Percentiles rank a stretch among this genome's conserved stretches.
phyloP scores from a whole-genome alignment of 2,329 filamentous ascomycete genomes.

The Fulvia fulva region DNA sequence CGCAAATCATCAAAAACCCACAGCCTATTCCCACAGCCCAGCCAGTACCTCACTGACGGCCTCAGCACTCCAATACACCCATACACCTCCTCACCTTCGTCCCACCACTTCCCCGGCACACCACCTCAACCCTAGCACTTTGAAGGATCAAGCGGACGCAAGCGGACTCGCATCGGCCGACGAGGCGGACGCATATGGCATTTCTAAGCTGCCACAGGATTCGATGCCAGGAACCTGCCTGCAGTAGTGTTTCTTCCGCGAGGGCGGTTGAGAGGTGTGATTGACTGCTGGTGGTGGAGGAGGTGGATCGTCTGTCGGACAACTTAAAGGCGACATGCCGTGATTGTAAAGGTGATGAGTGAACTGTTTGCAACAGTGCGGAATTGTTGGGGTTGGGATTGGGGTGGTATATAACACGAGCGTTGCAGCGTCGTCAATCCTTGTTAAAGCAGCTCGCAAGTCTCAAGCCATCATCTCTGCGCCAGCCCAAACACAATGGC shows the following conservation, averaged over 20 bases:
- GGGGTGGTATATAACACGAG: too few relatives aligned
- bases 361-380: neutral
- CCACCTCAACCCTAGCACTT: neutral
- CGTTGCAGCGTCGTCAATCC: too few relatives aligned
- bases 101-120: neutral
- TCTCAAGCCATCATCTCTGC: neutral
- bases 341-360: neutral
- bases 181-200: neutral
- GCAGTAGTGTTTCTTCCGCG: too few relatives aligned
- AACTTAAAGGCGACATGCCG: neutral
- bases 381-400: neutral
- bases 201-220: neutral
- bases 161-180: neutral
- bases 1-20: too few relatives aligned
- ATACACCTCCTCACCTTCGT: neutral
- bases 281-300: too few relatives aligned
- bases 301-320: too few relatives aligned
- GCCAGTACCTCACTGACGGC: too few relatives aligned
- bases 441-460: too few relatives aligned
- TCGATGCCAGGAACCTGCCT: too few relatives aligned
- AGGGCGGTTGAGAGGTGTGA: too few relatives aligned
- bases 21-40: too few relatives aligned
- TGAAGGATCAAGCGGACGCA: neutral
- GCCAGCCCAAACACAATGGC: slow-evolving; percentile 8
- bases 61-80: too few relatives aligned